phyloP scores from a whole-genome alignment of 345 rosid species.

The Gynandropsis gynandra region DNA sequence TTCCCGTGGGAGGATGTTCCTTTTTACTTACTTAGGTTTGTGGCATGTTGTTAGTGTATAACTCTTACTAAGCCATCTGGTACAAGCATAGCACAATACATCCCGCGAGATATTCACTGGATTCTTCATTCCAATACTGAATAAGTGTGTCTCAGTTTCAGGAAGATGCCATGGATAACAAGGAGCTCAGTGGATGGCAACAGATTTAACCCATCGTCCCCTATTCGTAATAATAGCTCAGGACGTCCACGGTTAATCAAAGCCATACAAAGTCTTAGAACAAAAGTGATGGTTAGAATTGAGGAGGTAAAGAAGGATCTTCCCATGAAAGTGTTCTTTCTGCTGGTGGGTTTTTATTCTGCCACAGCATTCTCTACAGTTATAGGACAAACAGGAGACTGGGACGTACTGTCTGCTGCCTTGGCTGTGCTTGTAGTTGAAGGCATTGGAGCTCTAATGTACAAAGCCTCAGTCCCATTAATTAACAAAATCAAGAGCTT shows the following conservation, averaged over 20 bases:
- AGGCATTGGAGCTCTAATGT: slow-evolving; percentile 89
- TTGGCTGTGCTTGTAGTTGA: slow-evolving; percentile 72
- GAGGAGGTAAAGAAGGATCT: slow-evolving; percentile 55
- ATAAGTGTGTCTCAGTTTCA: slow-evolving; percentile 23
- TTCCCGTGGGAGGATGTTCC: neutral
- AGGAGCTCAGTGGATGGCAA: slow-evolving; percentile 43
- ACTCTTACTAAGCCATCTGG: too few species aligned
- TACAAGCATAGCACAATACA: neutral
- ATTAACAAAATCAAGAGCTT: slow-evolving; percentile 41
- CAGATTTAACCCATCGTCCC: slow-evolving; percentile 53
- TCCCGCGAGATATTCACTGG: neutral
- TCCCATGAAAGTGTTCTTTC: slow-evolving; percentile 65
- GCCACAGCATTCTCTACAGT: slow-evolving; percentile 51
- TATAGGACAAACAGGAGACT: slow-evolving; percentile 97
- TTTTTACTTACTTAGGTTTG: neutral
- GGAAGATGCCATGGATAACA: slow-evolving; percentile 48
- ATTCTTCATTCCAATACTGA: neutral
- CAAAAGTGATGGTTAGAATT: slow-evolving; percentile 44
- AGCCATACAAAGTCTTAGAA: slow-evolving; percentile 49
- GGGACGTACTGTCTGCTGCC: slow-evolving; percentile 95
- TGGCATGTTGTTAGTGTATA: too few species aligned
- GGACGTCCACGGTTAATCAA: slow-evolving; percentile 55
- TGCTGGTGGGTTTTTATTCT: slow-evolving; percentile 83
- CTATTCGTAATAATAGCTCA: slow-evolving; percentile 27
- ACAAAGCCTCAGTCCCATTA: slow-evolving; percentile 50